Evolutionary conservation across 768 basidiomycete species (phyloP), one percentile per base, ranked within the genome.

Genomic region (Suillus weaverae): DNA sequence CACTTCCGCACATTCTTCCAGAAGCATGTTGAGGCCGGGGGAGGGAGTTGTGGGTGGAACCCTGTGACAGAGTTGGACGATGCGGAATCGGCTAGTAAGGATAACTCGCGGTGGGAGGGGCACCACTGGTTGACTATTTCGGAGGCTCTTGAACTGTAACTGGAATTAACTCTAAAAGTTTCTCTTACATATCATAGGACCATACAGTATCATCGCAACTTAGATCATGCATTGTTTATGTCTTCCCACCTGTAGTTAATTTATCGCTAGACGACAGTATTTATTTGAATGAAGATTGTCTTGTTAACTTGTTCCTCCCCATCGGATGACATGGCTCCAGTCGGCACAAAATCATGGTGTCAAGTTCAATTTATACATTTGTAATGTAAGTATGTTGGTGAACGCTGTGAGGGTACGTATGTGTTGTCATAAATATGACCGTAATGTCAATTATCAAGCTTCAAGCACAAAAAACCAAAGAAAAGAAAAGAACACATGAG

Each of bases 51-150:
- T 39, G 62, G 65, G 10, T 66, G 51, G 26, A 43, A 63, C 38
- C 35, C 33, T n/a, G 65, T 10, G 18, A 57, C 50, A 16, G 46
- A 55, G 32, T 36, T 10, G 14, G 65, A 66, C 22, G 65, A 63
- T 39, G 39, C 30, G 22, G 48, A 6, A 8, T 39, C 46, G 14
- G 65, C 48, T 20, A 59, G n/a, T 18, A 56, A 22, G 7, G 61
- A 55, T 13, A 66, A 66, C 22, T 41, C 56, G 0, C 46, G 63
- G n/a, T 66, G 65, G 65, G 64, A 65, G 48, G 65, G 65, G 39
- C 65, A 66, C 22, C 53, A 6, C 41, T 66, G 65, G 65, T 33
- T 57, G 59, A 66, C 65, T 32, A 38, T 66, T 26, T 35, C 59
- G 32, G 62, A 66, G 26, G 62, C 39, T 44, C 59, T 66, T n/a